Evolutionary conservation across 2,329 filamentous ascomycete genomes (phyloP), one percentile per base, ranked within the genome.

Genomic region (Aspergillus piperis): DNA sequence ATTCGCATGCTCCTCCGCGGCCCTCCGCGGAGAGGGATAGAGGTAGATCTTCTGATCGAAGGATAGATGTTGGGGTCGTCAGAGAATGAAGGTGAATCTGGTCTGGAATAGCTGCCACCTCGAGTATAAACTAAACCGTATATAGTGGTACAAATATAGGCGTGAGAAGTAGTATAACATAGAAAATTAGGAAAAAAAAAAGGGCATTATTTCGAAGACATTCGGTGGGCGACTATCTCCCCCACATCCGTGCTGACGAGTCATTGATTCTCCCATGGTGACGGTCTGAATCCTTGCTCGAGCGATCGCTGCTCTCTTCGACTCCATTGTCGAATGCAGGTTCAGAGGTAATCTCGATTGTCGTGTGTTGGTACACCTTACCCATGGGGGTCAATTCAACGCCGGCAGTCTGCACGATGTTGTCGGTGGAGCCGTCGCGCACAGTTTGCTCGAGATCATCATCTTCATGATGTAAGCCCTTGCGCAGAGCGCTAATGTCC

Each of bases 391-490:
- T 54, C 64, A 75, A 62, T 58, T 76, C 76, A 5, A 73, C 59
- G n/a, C 62, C 67, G 2, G 61, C 30, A 32, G 64, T 57, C n/a
- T 69, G 69, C 3, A 77, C 76, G 57, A 83, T 78, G 19, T 76
- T 78, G 19, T 80, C 80, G 4, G 78, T 78, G 13, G 79, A 82
- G 17, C 80, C 78, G 58, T 81, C 79, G 13, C 76, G 76, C 8
- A 71, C 71, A 0, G 67, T 63, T 11, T 54, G 38, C 6, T 69
- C 72, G 13, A 69, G 50, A 63, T 59, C 77, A 62, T 64, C 62
- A 3, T 66, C 62, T 8, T 64, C 64, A 13, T 56, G 57, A 7
- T 61, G 60, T 7, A 62, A 57, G 30, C 62, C 62, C 1, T 61
- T 68, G 44, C 62, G 64, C n/a, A 68, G 49, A 48, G 60, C 61